phyloP scores from a whole-genome alignment of 2,329 filamentous ascomycete species.

The Cercospora janseana region DNA sequence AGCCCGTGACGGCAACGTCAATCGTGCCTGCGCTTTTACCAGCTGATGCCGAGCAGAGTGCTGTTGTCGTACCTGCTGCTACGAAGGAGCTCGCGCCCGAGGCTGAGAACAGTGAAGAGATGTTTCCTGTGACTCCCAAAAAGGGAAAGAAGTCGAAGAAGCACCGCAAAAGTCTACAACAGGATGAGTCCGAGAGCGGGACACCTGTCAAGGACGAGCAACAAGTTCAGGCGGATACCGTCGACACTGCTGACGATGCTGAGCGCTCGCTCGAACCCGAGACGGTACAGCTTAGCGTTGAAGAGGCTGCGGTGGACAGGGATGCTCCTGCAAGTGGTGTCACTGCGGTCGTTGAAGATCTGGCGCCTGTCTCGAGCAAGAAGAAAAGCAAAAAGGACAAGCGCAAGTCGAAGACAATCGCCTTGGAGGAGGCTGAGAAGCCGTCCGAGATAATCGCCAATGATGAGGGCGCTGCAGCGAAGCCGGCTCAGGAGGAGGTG shows the following conservation, averaged over 20 bases:
- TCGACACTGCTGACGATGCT: not conserved
- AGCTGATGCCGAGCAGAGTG: not conserved
- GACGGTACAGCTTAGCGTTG: not conserved
- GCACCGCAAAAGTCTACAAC: constrained; percentile 18
- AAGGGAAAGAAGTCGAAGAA: constrained; percentile 31
- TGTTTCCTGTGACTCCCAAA: constrained; percentile 25
- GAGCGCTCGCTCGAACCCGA: not conserved
- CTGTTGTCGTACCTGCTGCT: not conserved
- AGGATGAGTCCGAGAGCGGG: constrained; percentile 2
- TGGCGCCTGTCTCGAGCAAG: constrained; percentile 17
- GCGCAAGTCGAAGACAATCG: constrained; percentile 6
- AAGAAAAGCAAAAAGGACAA: constrained; percentile 29
- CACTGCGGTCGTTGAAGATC: constrained; percentile 1
- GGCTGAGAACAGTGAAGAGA: constrained; percentile 16
- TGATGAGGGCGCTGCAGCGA: not conserved
- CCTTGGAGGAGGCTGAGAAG: not conserved
- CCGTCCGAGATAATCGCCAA: not conserved
- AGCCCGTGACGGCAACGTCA: too few species aligned
- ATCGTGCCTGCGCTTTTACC: too few species aligned
- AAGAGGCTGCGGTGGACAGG: not conserved
- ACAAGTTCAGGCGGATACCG: not conserved
- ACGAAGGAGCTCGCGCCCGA: not conserved
- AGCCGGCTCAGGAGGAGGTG: constrained; percentile 14
- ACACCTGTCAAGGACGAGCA: not conserved
- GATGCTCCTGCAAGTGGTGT: not conserved